Conservation (phyloP, 345 rosid genomes). For the Pistacia atlantica region DNA sequence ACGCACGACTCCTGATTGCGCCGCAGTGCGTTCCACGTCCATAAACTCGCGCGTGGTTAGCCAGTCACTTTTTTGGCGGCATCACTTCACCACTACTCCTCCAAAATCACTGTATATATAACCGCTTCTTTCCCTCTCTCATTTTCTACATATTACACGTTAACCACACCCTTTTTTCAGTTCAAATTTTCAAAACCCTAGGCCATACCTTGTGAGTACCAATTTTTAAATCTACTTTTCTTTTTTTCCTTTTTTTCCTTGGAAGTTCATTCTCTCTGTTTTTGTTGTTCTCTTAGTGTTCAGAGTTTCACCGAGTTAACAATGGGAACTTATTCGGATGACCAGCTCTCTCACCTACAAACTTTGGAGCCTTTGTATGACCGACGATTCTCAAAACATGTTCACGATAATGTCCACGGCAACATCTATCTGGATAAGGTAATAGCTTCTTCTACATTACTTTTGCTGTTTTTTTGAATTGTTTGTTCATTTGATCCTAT, state of each 20-base stretch:
- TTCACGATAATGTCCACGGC: slow-evolving; percentile 64
- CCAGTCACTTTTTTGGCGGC: slow-evolving; percentile 19
- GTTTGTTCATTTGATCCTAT: not conserved
- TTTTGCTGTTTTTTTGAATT: not conserved
- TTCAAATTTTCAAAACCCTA: slow-evolving; percentile 16
- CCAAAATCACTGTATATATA: not conserved
- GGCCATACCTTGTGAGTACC: not conserved
- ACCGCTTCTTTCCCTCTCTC: not conserved
- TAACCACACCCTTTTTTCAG: not conserved
- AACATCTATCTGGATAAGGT: slow-evolving; percentile 58
- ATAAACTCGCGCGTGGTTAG: not conserved
- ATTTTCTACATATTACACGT: not conserved
- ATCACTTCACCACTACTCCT: slow-evolving; percentile 4
- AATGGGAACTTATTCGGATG: slow-evolving; percentile 24
- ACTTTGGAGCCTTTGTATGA: slow-evolving; percentile 19
- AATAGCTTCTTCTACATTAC: slow-evolving; percentile 1
- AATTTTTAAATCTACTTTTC: not conserved
- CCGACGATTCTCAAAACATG: slow-evolving; percentile 40
- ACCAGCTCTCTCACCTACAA: not conserved
- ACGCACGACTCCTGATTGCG: slow-evolving; percentile 1
- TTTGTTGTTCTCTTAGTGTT: not conserved
- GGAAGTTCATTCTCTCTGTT: not conserved
- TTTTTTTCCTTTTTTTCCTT: not conserved
- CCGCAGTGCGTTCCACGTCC: not conserved
- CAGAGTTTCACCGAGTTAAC: not conserved